phyloP scores from a whole-genome alignment of 1,284 basidiomycete species.

The Boletus semigastroideus region DNA sequence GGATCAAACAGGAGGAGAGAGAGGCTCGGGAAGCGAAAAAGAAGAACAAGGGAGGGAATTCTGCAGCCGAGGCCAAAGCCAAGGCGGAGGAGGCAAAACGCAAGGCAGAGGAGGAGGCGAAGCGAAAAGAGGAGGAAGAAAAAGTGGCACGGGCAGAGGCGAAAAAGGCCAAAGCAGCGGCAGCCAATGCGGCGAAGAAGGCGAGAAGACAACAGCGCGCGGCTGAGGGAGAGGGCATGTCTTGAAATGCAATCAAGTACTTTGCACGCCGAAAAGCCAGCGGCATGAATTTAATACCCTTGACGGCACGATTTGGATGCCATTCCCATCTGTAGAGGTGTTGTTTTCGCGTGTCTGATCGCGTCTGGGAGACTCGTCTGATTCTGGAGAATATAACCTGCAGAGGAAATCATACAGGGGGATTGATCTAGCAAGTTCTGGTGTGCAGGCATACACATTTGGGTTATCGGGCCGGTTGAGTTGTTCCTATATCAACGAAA shows the following conservation, averaged over 20 bases:
- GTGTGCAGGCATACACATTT: background rate
- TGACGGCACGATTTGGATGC: background rate
- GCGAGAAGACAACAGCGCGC: slow-evolving; percentile 45
- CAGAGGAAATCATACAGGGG: background rate
- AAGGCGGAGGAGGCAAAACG: slow-evolving; percentile 68
- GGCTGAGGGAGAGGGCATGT: slow-evolving; percentile 17
- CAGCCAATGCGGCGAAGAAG: slow-evolving; percentile 94
- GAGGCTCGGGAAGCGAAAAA: slow-evolving; percentile 94
- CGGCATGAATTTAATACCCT: slow-evolving; percentile 6
- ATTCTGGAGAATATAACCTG: background rate
- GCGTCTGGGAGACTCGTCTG: background rate
- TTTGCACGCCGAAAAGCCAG: background rate
- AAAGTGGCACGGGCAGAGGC: slow-evolving; percentile 71
- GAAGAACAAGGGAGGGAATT: slow-evolving; percentile 48
- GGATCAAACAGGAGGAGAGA: slow-evolving; percentile 97
- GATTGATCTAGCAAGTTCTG: slow-evolving; percentile 9
- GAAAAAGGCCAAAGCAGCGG: slow-evolving; percentile 81
- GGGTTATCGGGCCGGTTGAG: background rate
- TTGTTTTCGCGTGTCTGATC: slow-evolving; percentile 5
- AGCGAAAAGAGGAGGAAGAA: slow-evolving; percentile 30
- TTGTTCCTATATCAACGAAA: slow-evolving; percentile 16
- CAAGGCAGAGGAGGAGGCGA: slow-evolving; percentile 66
- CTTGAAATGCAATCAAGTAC: slow-evolving; percentile 10
- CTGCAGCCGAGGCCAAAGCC: slow-evolving; percentile 52
- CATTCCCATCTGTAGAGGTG: background rate